Base-by-base conservation (phyloP, 768 basidiomycete genomes). In the Lentinula guzmanii region DNA sequence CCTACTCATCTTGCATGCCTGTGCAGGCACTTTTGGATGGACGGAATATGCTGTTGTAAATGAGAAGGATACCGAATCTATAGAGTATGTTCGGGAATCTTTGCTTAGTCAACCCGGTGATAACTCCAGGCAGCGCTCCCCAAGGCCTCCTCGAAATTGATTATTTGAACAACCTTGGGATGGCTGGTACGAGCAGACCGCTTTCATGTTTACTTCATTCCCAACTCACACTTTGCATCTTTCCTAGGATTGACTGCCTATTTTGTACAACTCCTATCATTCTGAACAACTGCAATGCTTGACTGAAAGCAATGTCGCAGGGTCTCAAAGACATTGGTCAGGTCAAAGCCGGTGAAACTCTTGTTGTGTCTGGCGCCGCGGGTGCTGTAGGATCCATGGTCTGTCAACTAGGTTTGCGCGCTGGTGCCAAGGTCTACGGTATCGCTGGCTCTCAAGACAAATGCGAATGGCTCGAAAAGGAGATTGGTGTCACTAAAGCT, bases 311-410 rank as follows among this genome's bases (percentile, higher is more conserved):
- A 48, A 2, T 18, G 41, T 42, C 52, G 18, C 57, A 93, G 93
- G 95, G 95, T 8, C 78, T 98, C 33, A 78, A 85, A 70, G 90
- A 93, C 53, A 79, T 96, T 51, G 93, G 87, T 15, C 72, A 90
- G 62, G 72, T 95, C 67, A 90, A 95, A 70, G 72, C 86, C 0
- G 93, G 94, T 11, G 94, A 98, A 63, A 91, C 83, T 0, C 82
- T 96, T 53, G 81, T 98, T 24, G 89, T 84, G 11, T 92, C 92
- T 0, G 95, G 93, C 18, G 95, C 95, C 2, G 95, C 96, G 8
- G 95, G 95, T 9, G 87, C 94, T 1, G 91, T 92, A 9, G 93
- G 94, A n/a, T 82, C 86, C 9, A 71, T 92, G 60, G 90, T 79
- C 11, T 94, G 93, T 72, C 93, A 95, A 65, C 79, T 95, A 18